Conservation (phyloP, 2,329 filamentous ascomycete genomes). For the Trichoderma koningiopsis region DNA sequence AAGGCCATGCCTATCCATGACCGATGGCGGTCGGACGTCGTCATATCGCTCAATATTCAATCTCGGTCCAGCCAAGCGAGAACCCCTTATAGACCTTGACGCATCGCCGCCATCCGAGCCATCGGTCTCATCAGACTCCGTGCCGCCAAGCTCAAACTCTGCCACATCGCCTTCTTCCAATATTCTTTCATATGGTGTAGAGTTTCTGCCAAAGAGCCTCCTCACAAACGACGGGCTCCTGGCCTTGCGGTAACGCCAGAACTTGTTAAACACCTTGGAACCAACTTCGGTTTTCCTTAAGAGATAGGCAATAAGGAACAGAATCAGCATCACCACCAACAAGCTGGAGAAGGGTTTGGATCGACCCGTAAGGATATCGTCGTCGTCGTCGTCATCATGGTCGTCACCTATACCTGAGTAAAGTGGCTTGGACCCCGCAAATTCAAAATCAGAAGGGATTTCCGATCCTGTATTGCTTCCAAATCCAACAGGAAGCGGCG, state of each 20-base stretch:
- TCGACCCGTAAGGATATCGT: conserved; percentile 66
- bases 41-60: conserved; percentile 57
- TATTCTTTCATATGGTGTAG: conserved; percentile 75
- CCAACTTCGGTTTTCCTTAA: conserved; percentile 80
- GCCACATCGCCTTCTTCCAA: conserved; percentile 75
- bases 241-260: conserved; percentile 36
- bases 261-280: conserved; percentile 35
- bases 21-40: conserved; percentile 45
- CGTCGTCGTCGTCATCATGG: conserved; percentile 59
- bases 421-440: conserved; percentile 63
- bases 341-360: conserved; percentile 71
- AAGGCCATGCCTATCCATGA: conserved; percentile 69
- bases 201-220: conserved; percentile 66
- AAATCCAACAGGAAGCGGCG: conserved; percentile 78
- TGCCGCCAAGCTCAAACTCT: conserved; percentile 76
- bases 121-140: conserved; percentile 65
- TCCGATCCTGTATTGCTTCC: conserved; percentile 74
- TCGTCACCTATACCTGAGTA: conserved; percentile 38
- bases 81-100: conserved; percentile 59
- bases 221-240: conserved; percentile 52
- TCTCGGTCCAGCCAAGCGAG: conserved; percentile 69
- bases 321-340: conserved; percentile 73
- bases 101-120: conserved; percentile 63
- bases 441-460: conserved; percentile 78
- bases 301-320: conserved; percentile 70